phyloP scores from a whole-genome alignment of 1,284 basidiomycete genomes.

The Erythrobasidium hasegawianum region DNA sequence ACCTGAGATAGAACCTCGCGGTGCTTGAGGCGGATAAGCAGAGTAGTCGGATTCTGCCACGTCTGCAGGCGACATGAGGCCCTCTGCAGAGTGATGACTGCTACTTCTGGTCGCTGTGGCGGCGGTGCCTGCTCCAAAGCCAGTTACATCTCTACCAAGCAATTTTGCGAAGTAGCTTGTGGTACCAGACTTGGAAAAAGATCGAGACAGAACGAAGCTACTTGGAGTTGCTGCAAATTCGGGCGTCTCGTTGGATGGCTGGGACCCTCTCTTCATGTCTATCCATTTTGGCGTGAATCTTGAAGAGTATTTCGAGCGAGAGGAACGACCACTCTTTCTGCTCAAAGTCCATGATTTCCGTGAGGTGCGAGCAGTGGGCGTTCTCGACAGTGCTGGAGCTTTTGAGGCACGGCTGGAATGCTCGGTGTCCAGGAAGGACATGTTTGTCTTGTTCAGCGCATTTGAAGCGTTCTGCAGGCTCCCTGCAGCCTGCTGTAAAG shows the following conservation, averaged over 20 bases:
- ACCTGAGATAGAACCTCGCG: background rate
- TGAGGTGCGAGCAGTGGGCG: background rate
- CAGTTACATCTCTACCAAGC: background rate
- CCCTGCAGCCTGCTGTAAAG: background rate
- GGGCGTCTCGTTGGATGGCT: background rate
- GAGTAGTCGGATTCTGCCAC: background rate
- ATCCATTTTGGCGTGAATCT: background rate
- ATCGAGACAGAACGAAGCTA: background rate
- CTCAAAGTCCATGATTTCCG: background rate
- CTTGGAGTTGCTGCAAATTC: background rate
- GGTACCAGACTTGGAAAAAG: background rate
- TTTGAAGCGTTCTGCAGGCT: background rate
- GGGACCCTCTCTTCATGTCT: background rate
- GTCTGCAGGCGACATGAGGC: background rate
- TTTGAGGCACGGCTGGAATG: background rate
- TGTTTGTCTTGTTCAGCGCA: background rate
- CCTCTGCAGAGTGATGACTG: background rate
- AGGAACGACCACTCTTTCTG: background rate
- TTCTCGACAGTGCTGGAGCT: background rate
- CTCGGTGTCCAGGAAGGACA: background rate
- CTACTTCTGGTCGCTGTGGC: background rate
- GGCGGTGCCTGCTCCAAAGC: background rate
- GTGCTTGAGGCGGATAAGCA: background rate
- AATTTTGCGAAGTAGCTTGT: background rate
- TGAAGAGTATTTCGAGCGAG: background rate